A percentile compares a stretch with the other conserved stretches of the same genome.
These are phyloP conservation scores for Aureobasidium sp. DNA, from an alignment of 2,329 filamentous ascomycete species.

Conservation along the genomic window DNA sequence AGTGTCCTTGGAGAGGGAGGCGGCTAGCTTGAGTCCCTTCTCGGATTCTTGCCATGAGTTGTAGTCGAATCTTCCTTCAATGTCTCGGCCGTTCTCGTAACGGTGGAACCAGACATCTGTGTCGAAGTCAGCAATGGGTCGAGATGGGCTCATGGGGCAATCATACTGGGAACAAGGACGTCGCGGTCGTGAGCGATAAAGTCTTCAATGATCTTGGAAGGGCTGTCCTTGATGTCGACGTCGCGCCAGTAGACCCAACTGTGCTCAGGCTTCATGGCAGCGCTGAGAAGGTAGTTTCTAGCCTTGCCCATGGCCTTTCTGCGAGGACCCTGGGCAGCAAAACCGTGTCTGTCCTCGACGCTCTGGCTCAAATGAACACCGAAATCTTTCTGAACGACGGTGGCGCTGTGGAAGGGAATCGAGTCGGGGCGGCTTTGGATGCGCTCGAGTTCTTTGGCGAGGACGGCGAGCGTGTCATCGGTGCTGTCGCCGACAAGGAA, in stretches of 20 bases:
- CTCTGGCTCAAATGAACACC: conserved; percentile 65
- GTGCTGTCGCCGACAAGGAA: conserved; percentile 89
- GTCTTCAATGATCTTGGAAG: conserved; percentile 81
- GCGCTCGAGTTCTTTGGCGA: conserved; percentile 77
- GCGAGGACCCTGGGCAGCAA: conserved; percentile 79
- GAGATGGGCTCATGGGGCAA: neutral
- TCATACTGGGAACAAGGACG: conserved; percentile 86
- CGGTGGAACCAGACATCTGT: conserved; percentile 96
- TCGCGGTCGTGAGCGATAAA: conserved; percentile 92
- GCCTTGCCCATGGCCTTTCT: conserved; percentile 86
- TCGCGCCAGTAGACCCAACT: conserved; percentile 99
- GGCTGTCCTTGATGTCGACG: conserved; percentile 90
- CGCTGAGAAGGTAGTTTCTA: conserved; percentile 80
- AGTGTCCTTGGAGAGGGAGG: conserved; percentile 67
- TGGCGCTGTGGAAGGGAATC: conserved; percentile 76
- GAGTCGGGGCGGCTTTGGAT: conserved; percentile 72
- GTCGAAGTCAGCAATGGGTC: neutral
- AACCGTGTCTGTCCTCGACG: conserved; percentile 77
- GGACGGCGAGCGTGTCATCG: conserved; percentile 84
- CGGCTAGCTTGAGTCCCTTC: conserved; percentile 68
- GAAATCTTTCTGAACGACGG: conserved; percentile 89
- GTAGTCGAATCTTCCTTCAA: conserved; percentile 97
- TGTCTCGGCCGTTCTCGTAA: conserved; percentile 68
- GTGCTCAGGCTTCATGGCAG: conserved; percentile 84
- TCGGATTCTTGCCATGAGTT: conserved; percentile 98